phyloP scores from a whole-genome alignment of 2,329 filamentous ascomycete species.

The Pezicula neosporulosa region DNA sequence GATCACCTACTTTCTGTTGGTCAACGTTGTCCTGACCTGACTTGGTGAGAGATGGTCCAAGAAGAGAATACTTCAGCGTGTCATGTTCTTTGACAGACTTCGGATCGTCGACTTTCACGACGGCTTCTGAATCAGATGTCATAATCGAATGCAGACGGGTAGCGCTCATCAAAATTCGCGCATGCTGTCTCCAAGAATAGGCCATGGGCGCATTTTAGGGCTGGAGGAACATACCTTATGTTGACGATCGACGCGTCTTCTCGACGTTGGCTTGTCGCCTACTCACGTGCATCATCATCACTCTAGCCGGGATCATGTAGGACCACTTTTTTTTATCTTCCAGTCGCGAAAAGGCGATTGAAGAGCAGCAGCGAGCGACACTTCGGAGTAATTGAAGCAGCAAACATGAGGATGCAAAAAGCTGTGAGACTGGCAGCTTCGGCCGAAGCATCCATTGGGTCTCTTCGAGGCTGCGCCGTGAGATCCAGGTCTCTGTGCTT shows the following conservation, averaged over 20 bases:
- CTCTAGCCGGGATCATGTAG: neutral
- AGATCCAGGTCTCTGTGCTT: slow-evolving; percentile 25
- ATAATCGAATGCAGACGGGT: slow-evolving; percentile 15
- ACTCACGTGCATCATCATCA: too few relatives aligned
- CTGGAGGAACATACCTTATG: too few relatives aligned
- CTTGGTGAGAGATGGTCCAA: slow-evolving; percentile 90
- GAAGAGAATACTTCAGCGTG: slow-evolving; percentile 82
- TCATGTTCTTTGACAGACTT: slow-evolving; percentile 36
- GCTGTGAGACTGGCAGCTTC: slow-evolving; percentile 22
- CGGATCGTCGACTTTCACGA: slow-evolving; percentile 4
- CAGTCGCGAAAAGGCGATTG: neutral
- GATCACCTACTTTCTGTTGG: slow-evolving; percentile 65
- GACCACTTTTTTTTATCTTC: too few relatives aligned
- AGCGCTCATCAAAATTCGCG: neutral
- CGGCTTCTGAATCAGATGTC: slow-evolving; percentile 10
- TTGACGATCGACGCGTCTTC: too few relatives aligned
- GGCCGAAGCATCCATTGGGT: slow-evolving; percentile 18
- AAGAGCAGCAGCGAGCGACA: neutral
- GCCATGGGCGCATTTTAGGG: too few relatives aligned
- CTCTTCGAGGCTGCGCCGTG: slow-evolving; percentile 14
- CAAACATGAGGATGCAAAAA: slow-evolving; percentile 25
- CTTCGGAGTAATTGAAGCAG: slow-evolving; percentile 9
- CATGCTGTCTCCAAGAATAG: too few relatives aligned
- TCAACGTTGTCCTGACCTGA: slow-evolving; percentile 92
- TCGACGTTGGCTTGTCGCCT: too few relatives aligned